Base-by-base conservation (phyloP, 192 early-diverging fungal genomes). In the Backusella tuberculispora region DNA sequence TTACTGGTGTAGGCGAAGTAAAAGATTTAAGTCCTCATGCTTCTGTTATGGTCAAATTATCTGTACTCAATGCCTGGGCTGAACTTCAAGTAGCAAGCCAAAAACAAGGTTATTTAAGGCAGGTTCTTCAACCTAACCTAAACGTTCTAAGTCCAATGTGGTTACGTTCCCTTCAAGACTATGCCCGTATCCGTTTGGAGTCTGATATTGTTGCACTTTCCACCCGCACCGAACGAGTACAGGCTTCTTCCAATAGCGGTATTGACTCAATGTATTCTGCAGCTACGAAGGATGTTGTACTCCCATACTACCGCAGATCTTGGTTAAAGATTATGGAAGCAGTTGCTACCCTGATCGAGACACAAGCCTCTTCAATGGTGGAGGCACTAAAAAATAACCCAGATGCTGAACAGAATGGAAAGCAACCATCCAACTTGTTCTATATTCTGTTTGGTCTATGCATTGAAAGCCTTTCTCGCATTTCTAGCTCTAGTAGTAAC, bases 41-140 rank as follows among this genome's bases (percentile, higher is more conserved):
- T 5, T 89, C 89, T 1, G 83, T 92, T 13, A 92, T 96, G 89
- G 83, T 96, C 64, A 86, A 88, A 63, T 79, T 95, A 38, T 88
- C 95, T 3, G 87, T 94, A 0, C 75, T 95, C 7, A 89, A 89
- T 43, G 91, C 94, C 14, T 96, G 94, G 94, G 94, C 95, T 7
- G 89, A 90, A 67, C 77, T 96, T 13, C 89, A 92, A 73, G 84
- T 88, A 8, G 87, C 94, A 7, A 89, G 86, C 63, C 80, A 84
- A 13, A 88, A 85, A 56, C 89, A 89, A 50, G 75, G 82, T 14
- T 93, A 92, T 40, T 72, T 94, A 70, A 76, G 75, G 5, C 80
- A 82, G n/a, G 87, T 95, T 6, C 74, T 93, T 6, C 71, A 86
- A 76, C 93, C 91, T 1, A 83, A 88, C 42, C 66, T 89, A 37